Evolutionary conservation across 148 eudicot genomes (phyloP), one percentile per base, ranked within the genome.

Genomic region (Rhododendron williamsianum): DNA sequence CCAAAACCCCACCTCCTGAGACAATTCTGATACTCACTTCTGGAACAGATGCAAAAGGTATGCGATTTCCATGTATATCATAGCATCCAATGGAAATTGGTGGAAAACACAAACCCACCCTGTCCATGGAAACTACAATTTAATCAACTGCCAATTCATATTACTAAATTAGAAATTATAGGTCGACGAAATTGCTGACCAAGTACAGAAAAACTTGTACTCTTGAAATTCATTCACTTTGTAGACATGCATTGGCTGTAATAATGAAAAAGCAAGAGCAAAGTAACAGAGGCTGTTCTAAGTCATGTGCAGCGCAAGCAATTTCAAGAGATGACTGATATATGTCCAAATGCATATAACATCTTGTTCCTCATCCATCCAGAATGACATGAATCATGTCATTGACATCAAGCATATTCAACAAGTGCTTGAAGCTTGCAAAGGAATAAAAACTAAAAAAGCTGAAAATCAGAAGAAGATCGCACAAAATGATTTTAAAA

Each of bases 61-160:
- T 88, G 35, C 85, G 89, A 41, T 95, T 93, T 23, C 71, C 83
- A 65, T 87, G 89, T n/a, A 23, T 84, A 88, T 93, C 95, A 81
- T 83, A 92, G 82, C 92, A 87, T 48, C 81, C 92, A 77, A 92
- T 69, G 21, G 85, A 87, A 63, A 94, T 71, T 23, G 90, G 80
- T 21, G 91, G 93, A 79, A 87, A 91, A 83, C 30, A 81, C 21
- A 89, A 89, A 74, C 96, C 96, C 63, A 88, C 92, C 83, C 98
- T 94, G 93, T 84, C 46, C 82, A 81, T 46, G 4, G 60, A 81
- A 8, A 25, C 43, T 41, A 82, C 18, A 41, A 76, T 43, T 33
- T 25, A 23, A 18, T 76, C 48, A 45, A 74, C 51, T 4, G 4
- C 30, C 51, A 72, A 69, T 35, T 49, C 82, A 33, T 15, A 7